Evolutionary conservation across 208 protist genomes (phyloP).

Genomic region (Crithidia mellificae): DNA sequence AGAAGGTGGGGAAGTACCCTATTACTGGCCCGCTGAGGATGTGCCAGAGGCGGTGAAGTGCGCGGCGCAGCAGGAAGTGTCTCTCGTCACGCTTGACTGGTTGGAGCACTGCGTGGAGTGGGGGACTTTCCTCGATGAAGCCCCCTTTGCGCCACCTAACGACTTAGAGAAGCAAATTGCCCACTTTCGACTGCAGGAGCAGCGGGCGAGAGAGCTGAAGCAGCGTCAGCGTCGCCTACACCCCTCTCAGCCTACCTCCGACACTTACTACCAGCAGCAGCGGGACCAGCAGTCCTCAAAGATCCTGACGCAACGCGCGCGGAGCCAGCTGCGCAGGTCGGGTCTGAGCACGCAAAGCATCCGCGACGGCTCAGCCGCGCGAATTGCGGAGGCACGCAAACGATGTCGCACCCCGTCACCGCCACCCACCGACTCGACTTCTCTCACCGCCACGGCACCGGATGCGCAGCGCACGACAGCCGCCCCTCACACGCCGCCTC

Average conservation of each 20-base stretch:
- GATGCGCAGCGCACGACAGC: conserved; percentile 6
- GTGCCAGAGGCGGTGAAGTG: conserved; percentile 6
- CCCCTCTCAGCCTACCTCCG: too few species aligned
- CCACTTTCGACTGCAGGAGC: conserved; percentile 4
- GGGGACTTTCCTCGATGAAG: conserved; percentile 73
- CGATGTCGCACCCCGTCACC: not conserved
- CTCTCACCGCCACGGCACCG: not conserved
- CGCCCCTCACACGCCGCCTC: conserved; percentile 16
- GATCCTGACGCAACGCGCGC: not conserved
- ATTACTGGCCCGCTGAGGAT: conserved; percentile 29
- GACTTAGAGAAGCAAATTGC: conserved; percentile 9
- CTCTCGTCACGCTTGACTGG: conserved; percentile 52
- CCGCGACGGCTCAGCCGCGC: conserved; percentile 7
- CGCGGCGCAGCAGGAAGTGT: conserved; percentile 32
- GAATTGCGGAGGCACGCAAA: conserved; percentile 3
- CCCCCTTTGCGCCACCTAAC: conserved; percentile 1
- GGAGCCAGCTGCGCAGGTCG: too few species aligned
- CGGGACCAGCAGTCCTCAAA: not conserved
- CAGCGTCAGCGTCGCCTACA: too few species aligned
- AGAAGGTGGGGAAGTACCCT: not conserved
- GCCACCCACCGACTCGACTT: not conserved
- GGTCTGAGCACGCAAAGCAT: conserved; percentile 3
- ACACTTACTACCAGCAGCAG: too few species aligned
- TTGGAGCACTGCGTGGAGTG: conserved; percentile 54
- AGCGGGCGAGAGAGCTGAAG: too few species aligned